These are phyloP conservation scores for Flaveria ramosissima DNA, from an alignment of 129 eudicot species.

Conservation along the genomic window DNA sequence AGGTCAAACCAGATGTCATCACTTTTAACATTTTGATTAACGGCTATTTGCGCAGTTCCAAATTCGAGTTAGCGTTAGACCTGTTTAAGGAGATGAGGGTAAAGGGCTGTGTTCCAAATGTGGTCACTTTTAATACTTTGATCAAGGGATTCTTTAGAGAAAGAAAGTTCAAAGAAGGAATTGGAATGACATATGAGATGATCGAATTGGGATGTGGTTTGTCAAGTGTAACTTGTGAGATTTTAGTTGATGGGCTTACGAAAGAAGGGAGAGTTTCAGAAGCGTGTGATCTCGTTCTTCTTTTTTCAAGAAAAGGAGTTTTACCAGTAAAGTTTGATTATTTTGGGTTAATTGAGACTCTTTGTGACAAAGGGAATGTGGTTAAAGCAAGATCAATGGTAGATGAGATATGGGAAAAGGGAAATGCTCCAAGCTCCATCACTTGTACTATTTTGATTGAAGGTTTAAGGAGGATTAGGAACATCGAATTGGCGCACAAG, in stretches of 20 bases:
- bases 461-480: conserved; percentile 48
- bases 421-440: conserved; percentile 65
- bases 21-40: conserved; percentile 76
- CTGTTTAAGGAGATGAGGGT: conserved; percentile 82
- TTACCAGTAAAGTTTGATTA: conserved; percentile 65
- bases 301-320: conserved; percentile 63
- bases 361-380: conserved; percentile 49
- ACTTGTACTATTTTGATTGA: conserved; percentile 76
- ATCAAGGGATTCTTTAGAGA: conserved; percentile 80
- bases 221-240: conserved; percentile 73
- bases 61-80: conserved; percentile 61
- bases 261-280: conserved; percentile 42
- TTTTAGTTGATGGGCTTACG: conserved; percentile 70
- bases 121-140: conserved; percentile 80
- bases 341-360: conserved; percentile 53
- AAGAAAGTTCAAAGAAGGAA: conserved; percentile 64
- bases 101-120: conserved; percentile 79
- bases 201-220: conserved; percentile 71
- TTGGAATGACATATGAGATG: conserved; percentile 90
- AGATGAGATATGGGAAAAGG: conserved; percentile 67
- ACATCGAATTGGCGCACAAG: conserved; percentile 40
- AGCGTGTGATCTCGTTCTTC: conserved; percentile 65
- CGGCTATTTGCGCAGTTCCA: conserved; percentile 60
- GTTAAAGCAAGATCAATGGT: conserved; percentile 54
- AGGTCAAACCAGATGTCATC: conserved; percentile 73